Evolutionary conservation across 1,284 basidiomycete species (phyloP).

Genomic region (Cutaneotrichosporon sp.): DNA sequence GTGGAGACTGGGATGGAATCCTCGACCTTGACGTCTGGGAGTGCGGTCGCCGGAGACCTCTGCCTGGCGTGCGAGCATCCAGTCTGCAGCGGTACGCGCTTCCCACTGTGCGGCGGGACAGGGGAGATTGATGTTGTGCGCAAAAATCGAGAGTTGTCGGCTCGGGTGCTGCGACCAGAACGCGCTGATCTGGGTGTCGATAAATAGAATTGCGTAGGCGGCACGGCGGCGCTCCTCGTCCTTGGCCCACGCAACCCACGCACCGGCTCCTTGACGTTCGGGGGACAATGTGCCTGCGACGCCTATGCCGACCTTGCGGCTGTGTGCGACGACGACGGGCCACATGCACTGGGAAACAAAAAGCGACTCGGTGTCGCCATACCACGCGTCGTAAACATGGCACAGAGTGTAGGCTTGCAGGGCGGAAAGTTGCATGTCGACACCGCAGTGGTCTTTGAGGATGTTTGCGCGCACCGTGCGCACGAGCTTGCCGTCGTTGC

Average conservation of each 20-base stretch:
- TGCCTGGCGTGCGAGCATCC: constrained; percentile 28
- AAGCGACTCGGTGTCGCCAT: constrained; percentile 35
- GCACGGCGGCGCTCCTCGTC: constrained; percentile 46
- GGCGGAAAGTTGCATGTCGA: constrained; percentile 41
- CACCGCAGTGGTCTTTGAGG: constrained; percentile 37
- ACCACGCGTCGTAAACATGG: constrained; percentile 47
- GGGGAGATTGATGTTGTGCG: constrained; percentile 43
- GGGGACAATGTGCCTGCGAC: constrained; percentile 21
- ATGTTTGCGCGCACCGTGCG: constrained; percentile 32
- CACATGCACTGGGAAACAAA: constrained; percentile 49
- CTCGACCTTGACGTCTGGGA: neutral
- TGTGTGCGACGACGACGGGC: constrained; percentile 45
- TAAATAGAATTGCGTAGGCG: constrained; percentile 41
- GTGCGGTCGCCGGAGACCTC: neutral
- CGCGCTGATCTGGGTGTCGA: constrained; percentile 46
- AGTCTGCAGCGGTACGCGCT: constrained; percentile 35
- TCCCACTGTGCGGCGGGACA: constrained; percentile 40
- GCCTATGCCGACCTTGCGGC: constrained; percentile 46
- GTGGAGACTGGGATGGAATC: constrained; percentile 40
- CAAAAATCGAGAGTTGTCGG: constrained; percentile 46
- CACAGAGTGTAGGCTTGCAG: constrained; percentile 43
- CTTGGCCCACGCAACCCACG: constrained; percentile 47
- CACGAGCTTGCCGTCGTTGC: constrained; percentile 25
- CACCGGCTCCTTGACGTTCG: constrained; percentile 31
- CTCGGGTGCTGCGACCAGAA: constrained; percentile 48